A percentile compares a stretch with the other conserved stretches of the same genome.
phyloP scores from a whole-genome alignment of 208 protist genomes.

The Angomonas desouzai region DNA sequence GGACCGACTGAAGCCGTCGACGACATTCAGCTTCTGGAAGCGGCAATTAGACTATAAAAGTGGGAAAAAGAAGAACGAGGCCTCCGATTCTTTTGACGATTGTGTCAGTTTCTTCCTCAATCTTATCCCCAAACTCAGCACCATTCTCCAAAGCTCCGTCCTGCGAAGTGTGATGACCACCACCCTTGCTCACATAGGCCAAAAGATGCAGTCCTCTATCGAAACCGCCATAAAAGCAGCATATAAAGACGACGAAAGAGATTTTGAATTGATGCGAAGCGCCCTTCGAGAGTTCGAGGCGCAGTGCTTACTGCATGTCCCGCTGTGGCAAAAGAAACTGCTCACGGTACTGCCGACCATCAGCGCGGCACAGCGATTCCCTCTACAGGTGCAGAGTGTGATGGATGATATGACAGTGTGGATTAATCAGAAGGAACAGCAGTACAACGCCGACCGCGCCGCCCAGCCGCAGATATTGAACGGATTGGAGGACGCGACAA shows the following conservation, averaged over 20 bases:
- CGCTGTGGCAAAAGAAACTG: conserved; percentile 63
- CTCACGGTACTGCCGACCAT: conserved; percentile 40
- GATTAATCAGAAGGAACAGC: conserved; percentile 45
- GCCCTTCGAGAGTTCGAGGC: conserved; percentile 57
- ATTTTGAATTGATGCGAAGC: conserved; percentile 53
- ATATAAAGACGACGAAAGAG: conserved; percentile 39
- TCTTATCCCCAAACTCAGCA: conserved; percentile 57
- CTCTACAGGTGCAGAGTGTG: conserved; percentile 40
- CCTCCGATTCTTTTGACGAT: conserved; percentile 23
- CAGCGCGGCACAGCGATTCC: conserved; percentile 63
- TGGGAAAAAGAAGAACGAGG: conserved; percentile 20
- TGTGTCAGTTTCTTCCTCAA: conserved; percentile 67
- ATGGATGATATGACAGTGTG: conserved; percentile 52
- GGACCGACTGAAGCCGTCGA: conserved; percentile 43
- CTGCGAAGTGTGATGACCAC: conserved; percentile 74
- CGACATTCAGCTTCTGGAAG: conserved; percentile 65
- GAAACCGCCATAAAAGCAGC: conserved; percentile 47
- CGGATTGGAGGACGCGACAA: conserved; percentile 57
- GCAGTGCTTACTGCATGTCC: conserved; percentile 42
- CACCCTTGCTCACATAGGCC: conserved; percentile 53
- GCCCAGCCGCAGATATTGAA: conserved; percentile 51
- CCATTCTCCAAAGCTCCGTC: conserved; percentile 65
- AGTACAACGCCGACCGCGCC: conserved; percentile 34
- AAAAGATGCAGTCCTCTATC: conserved; percentile 60
- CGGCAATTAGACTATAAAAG: conserved; percentile 38